A percentile compares a stretch with the other conserved stretches of the same genome.
These are phyloP conservation scores for Pythium coloratum DNA, from an alignment of 352 stramenopile genomes.

Conservation along the genomic window DNA sequence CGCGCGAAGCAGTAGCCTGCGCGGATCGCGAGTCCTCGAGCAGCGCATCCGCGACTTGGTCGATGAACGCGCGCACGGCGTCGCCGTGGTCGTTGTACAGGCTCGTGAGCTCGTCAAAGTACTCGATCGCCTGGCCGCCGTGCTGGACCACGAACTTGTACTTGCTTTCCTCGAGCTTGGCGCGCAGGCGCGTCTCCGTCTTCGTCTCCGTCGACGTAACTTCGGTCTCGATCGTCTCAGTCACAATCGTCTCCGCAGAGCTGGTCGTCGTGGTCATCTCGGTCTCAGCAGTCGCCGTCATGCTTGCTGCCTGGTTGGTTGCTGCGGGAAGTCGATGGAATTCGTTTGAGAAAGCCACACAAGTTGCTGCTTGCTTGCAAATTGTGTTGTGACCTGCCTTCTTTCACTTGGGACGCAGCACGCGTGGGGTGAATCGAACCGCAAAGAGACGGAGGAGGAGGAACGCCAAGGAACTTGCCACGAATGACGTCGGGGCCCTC, in stretches of 20 bases:
- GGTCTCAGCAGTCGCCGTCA: slow-evolving; percentile 11
- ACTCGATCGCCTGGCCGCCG: slow-evolving; percentile 66
- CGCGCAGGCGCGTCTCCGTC: slow-evolving; percentile 25
- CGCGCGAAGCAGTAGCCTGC: slow-evolving; percentile 41
- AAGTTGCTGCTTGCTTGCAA: not conserved
- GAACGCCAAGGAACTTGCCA: not conserved
- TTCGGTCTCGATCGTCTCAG: slow-evolving; percentile 20
- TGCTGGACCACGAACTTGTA: slow-evolving; percentile 55
- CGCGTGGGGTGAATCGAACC: not conserved
- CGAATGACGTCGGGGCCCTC: slow-evolving; percentile 19
- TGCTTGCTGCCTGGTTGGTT: not conserved
- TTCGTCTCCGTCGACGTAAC: slow-evolving; percentile 32
- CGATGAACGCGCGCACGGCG: slow-evolving; percentile 44
- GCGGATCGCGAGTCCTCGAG: slow-evolving; percentile 47
- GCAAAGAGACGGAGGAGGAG: not conserved
- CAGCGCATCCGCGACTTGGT: slow-evolving; percentile 43
- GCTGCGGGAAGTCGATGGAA: not conserved
- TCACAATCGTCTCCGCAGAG: slow-evolving; percentile 28
- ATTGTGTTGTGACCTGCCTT: not conserved
- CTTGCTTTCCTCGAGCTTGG: slow-evolving; percentile 13
- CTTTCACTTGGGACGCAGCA: not conserved
- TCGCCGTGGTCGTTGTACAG: slow-evolving; percentile 46
- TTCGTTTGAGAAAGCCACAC: not conserved
- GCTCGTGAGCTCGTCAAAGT: slow-evolving; percentile 59
- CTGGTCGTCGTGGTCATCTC: slow-evolving; percentile 27